phyloP scores from a whole-genome alignment of 306 rosid species.

The Cyamopsis tetragonoloba region DNA sequence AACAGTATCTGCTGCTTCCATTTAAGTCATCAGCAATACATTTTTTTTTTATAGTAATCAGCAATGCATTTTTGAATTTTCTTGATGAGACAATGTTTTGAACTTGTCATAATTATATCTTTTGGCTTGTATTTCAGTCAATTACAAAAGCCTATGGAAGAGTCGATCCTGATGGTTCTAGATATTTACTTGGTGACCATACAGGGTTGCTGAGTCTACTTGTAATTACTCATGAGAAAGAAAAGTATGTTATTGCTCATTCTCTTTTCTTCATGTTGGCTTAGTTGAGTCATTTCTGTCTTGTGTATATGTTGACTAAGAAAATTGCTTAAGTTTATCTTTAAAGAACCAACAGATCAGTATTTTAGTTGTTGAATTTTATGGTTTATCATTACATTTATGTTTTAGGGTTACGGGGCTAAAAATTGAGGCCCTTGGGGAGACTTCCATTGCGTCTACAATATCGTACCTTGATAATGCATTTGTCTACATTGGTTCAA shows the following conservation, averaged over 20 bases:
- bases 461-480: slow-evolving; percentile 95
- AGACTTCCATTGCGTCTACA: slow-evolving; percentile 93
- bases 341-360: neutral
- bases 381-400: slow-evolving; percentile 11
- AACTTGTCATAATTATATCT: slow-evolving; percentile 23
- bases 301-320: slow-evolving; percentile 1
- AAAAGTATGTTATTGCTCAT: slow-evolving; percentile 51
- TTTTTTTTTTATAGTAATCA: no score
- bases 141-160: slow-evolving; percentile 92
- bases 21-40: neutral
- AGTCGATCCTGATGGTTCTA: slow-evolving; percentile 95
- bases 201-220: slow-evolving; percentile 89
- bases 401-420: slow-evolving; percentile 90
- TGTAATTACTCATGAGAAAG: slow-evolving; percentile 94
- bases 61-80: neutral
- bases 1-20: slow-evolving; percentile 8
- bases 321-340: neutral
- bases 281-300: neutral
- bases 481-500: slow-evolving; percentile 85
- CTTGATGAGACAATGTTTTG: neutral
- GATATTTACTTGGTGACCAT: slow-evolving; percentile 95
- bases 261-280: neutral
- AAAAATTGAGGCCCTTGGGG: slow-evolving; percentile 92
- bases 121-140: slow-evolving; percentile 42
- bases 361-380: neutral